These are phyloP conservation scores for Cenchrus fungigraminus DNA, from an alignment of 176 grass and related monocot genomes.

Conservation along the genomic window DNA sequence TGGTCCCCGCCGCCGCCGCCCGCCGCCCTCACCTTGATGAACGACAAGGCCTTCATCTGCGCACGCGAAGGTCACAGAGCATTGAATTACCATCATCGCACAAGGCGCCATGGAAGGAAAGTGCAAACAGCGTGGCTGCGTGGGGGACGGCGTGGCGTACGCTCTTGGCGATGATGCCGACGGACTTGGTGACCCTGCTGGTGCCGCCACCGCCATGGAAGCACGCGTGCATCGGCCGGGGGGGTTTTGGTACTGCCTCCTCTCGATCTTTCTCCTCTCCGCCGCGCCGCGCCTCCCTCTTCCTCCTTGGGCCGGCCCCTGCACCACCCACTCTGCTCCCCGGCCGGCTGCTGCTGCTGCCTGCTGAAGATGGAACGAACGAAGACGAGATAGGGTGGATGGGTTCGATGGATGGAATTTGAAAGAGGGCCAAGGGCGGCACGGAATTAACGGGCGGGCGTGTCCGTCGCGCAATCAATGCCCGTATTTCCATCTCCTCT, in stretches of 20 bases:
- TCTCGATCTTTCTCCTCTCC: neutral
- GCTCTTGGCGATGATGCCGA: slow-evolving; percentile 49
- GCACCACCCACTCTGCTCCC: neutral
- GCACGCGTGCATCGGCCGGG: slow-evolving; percentile 48
- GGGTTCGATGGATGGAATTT: slow-evolving; percentile 1
- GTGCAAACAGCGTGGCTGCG: no score
- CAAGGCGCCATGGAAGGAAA: neutral
- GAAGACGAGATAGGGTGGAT: neutral
- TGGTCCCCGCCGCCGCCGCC: slow-evolving; percentile 25
- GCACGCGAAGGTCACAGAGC: neutral
- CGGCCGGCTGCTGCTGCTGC: neutral
- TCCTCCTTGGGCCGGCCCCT: neutral
- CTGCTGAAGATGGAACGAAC: no score
- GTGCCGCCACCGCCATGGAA: slow-evolving; percentile 42
- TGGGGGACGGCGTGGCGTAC: neutral
- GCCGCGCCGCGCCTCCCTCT: no score
- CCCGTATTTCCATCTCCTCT: neutral
- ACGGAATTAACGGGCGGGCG: slow-evolving; percentile 58
- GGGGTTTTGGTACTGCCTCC: no score
- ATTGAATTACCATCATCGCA: neutral
- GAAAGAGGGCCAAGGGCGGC: slow-evolving; percentile 22
- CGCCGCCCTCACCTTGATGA: slow-evolving; percentile 42
- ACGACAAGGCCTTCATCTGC: slow-evolving; percentile 59
- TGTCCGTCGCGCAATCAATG: slow-evolving; percentile 44
- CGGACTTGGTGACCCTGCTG: slow-evolving; percentile 25